Base-by-base conservation (phyloP, 495 filamentous ascomycete species). In the Trichoderma virens region DNA sequence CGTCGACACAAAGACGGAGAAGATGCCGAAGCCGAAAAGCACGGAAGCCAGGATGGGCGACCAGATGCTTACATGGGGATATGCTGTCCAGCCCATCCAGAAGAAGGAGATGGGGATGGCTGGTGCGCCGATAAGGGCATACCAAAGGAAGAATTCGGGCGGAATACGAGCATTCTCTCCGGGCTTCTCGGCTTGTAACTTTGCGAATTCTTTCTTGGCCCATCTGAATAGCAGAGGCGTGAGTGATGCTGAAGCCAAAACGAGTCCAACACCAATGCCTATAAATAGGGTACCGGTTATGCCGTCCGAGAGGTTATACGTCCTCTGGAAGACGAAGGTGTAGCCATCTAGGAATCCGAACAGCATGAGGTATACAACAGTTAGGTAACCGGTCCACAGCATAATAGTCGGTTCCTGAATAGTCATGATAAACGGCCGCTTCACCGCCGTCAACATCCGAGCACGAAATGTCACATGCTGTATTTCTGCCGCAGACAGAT, bases 361-460 rank as follows among this genome's bases (percentile, higher is more conserved):
- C 0, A 89, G 76, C 25, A 89, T 78, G 59, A 88, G 83, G 67
- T 89, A 90, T 32, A 90, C 72, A 0, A 88, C 73, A 0, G 83
- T 82, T 64, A 89, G 75, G 65, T 89, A 89, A 0, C 85, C 70
- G 0, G 82, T 78, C 28, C 89, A 75, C 0, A 88, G 83, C 59
- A 87, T 72, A 59, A 89, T 85, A 80, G 94, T 92, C n/a, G 88
- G 88, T 73, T 93, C 91, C 54, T 63, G 68, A 62, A 80, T 70
- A 28, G 92, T 78, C 31, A 95, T 82, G 43, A 86, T 78, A 62
- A 89, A 82, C 0, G 91, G 90, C 8, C 88, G 79, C 41, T 87
- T 85, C 70, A 85, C 83, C 1, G 83, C 86, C 66, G 78, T 79
- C 9, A 85, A 66, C 20, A 94, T 77, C 1, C 88, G 90, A 41